A percentile compares a stretch with the other conserved stretches of the same genome.
Evolutionary conservation across 345 rosid species (phyloP).

Genomic region (Punica granatum): DNA sequence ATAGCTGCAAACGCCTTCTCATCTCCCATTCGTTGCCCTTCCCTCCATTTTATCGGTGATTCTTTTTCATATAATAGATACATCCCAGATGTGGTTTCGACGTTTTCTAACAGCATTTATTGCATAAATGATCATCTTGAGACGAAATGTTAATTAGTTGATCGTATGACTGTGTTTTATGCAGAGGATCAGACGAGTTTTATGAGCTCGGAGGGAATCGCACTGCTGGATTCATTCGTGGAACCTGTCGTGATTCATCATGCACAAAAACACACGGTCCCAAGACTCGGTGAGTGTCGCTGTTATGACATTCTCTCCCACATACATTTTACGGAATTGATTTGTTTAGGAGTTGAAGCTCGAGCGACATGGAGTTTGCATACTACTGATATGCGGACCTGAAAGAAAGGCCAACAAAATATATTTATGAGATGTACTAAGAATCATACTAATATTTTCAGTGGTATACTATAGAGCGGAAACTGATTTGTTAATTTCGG

Average conservation of each 20-base stretch:
- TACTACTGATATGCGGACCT: too few species aligned
- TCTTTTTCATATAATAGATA: not conserved
- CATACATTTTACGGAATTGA: too few species aligned
- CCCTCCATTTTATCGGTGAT: slow-evolving; percentile 57
- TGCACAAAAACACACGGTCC: slow-evolving; percentile 36
- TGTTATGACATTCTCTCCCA: not conserved
- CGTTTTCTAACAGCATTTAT: not conserved
- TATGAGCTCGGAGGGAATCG: slow-evolving; percentile 25
- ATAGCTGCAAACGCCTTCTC: slow-evolving; percentile 46
- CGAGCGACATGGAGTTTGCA: not conserved
- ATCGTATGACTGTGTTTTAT: not conserved
- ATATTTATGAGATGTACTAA: too few species aligned
- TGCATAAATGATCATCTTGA: too few species aligned
- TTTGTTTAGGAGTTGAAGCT: too few species aligned
- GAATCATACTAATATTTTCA: too few species aligned
- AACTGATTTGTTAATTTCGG: not conserved
- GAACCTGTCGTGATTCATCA: slow-evolving; percentile 55
- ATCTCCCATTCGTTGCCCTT: slow-evolving; percentile 40
- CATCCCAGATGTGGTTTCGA: not conserved
- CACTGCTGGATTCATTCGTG: slow-evolving; percentile 31
- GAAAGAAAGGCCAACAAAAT: too few species aligned
- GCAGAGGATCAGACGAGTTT: slow-evolving; percentile 48
- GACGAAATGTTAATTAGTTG: too few species aligned
- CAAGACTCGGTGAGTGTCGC: slow-evolving; percentile 35
- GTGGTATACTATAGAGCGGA: too few species aligned